Evolutionary conservation across 345 rosid genomes (phyloP).

Genomic region (Raphanus raphanistrum): DNA sequence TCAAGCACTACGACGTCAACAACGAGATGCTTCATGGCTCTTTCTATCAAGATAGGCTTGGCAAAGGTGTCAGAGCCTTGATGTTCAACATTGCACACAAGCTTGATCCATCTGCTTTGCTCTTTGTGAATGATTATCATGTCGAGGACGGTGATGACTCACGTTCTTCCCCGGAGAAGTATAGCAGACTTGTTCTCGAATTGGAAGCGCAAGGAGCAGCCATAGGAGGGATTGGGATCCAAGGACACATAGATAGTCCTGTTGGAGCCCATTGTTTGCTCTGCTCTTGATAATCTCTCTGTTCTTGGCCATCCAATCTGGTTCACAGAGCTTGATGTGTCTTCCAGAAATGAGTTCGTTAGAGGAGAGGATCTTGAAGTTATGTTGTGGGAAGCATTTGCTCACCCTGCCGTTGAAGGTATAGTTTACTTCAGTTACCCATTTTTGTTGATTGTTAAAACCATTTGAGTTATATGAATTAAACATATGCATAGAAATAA

Average conservation of each 20-base stretch:
- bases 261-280: slow-evolving; percentile 52
- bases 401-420: slow-evolving; percentile 88
- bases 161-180: slow-evolving; percentile 71
- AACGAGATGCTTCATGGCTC: slow-evolving; percentile 72
- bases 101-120: slow-evolving; percentile 66
- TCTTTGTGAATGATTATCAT: slow-evolving; percentile 89
- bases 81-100: slow-evolving; percentile 78
- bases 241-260: slow-evolving; percentile 56
- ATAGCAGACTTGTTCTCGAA: slow-evolving; percentile 56
- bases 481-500: background rate
- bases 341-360: slow-evolving; percentile 58
- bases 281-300: slow-evolving; percentile 57
- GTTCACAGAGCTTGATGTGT: slow-evolving; percentile 63
- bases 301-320: slow-evolving; percentile 56
- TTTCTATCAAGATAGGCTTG: slow-evolving; percentile 68
- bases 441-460: background rate
- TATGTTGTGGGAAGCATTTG: slow-evolving; percentile 82
- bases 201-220: slow-evolving; percentile 71
- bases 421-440: background rate
- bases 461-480: background rate
- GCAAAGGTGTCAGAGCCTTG: slow-evolving; percentile 55
- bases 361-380: slow-evolving; percentile 83
- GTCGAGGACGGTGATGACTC: slow-evolving; percentile 74
- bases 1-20: slow-evolving; percentile 71
- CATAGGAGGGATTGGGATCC: slow-evolving; percentile 54